Base-by-base conservation (phyloP, 2,329 filamentous ascomycete species). In the Colletotrichum sp. region DNA sequence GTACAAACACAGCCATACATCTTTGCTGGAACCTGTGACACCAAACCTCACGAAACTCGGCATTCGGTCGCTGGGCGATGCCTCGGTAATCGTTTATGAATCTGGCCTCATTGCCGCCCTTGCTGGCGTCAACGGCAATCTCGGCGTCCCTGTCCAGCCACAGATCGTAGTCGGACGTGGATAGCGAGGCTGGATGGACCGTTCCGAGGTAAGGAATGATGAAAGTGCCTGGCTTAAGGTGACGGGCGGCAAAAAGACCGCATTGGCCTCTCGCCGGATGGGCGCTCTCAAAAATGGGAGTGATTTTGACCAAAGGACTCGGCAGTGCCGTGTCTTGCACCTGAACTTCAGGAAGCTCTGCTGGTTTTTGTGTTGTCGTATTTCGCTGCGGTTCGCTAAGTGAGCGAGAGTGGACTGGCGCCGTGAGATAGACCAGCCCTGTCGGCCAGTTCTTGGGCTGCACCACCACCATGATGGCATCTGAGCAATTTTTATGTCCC, bases 61-160 rank as follows among this genome's bases (percentile, higher is more conserved):
- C 89, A 74, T 91, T 91, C 1, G 89, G 84, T 72, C 86, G 81
- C 63, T 82, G 84, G 15, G 83, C 83, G 3, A 93, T 86, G 5
- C 91, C 91, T 8, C 92, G 85, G 77, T 91, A 93, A 81, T 93
- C 92, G 78, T 93, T 93, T 59, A 93, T 87, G 77, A 92, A 93
- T 12, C 92, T 84, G 3, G 89, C 91, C 82, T 93, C 92, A 78
- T 93, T 93, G 13, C 91, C 91, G 67, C 82, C 82, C 47, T 79
- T 80, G 18, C 85, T 87, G 5, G 91, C 92, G 77, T 93, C 92
- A 6, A 93, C 88, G 5, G 91, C 91, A 2, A 92, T 83, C 18
- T 87, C 88, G 0, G 82, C 85, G 24, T 88, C 90, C 24, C 87
- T 84, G 81, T 91, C 90, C 24, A 93, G 83, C 86, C 90, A 92